Conservation (phyloP, 2,329 filamentous ascomycete genomes). For the Diaporthe ampelina region DNA sequence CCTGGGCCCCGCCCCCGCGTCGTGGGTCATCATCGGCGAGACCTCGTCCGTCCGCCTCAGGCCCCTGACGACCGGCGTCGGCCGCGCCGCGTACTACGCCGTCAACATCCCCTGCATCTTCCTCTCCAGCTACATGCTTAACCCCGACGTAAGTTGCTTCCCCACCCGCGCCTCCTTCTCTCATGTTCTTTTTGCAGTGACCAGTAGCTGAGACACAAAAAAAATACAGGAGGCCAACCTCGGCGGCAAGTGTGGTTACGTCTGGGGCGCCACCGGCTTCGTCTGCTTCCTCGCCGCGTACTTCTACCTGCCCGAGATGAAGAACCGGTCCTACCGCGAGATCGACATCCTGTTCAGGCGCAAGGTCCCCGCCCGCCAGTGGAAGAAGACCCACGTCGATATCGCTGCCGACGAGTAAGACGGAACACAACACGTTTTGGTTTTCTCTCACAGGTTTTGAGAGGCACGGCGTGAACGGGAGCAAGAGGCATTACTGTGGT, state of each 20-base stretch:
- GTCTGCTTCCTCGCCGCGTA: slow-evolving; percentile 66
- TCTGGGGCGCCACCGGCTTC: slow-evolving; percentile 71
- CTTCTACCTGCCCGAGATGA: slow-evolving; percentile 69
- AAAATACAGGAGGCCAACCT: slow-evolving; percentile 54
- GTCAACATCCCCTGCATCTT: slow-evolving; percentile 77
- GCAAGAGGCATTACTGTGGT: no score
- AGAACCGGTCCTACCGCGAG: slow-evolving; percentile 70
- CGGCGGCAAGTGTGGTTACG: slow-evolving; percentile 67
- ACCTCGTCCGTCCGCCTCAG: slow-evolving; percentile 75
- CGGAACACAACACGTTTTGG: slow-evolving; percentile 8
- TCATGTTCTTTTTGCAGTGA: no score
- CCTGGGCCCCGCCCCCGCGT: slow-evolving; percentile 73
- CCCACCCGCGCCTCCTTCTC: no score
- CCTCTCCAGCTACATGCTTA: slow-evolving; percentile 72
- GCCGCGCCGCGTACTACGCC: slow-evolving; percentile 74
- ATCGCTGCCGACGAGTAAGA: slow-evolving; percentile 73
- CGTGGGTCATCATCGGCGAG: slow-evolving; percentile 77
- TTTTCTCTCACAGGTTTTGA: background rate
- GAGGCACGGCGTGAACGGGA: background rate
- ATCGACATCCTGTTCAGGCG: slow-evolving; percentile 73
- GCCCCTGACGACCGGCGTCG: slow-evolving; percentile 74
- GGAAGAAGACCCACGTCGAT: slow-evolving; percentile 69
- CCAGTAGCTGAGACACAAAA: no score
- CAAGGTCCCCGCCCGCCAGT: slow-evolving; percentile 66
- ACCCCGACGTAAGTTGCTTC: slow-evolving; percentile 58